phyloP scores from a whole-genome alignment of 495 filamentous ascomycete species.

The Immersiella caudata region DNA sequence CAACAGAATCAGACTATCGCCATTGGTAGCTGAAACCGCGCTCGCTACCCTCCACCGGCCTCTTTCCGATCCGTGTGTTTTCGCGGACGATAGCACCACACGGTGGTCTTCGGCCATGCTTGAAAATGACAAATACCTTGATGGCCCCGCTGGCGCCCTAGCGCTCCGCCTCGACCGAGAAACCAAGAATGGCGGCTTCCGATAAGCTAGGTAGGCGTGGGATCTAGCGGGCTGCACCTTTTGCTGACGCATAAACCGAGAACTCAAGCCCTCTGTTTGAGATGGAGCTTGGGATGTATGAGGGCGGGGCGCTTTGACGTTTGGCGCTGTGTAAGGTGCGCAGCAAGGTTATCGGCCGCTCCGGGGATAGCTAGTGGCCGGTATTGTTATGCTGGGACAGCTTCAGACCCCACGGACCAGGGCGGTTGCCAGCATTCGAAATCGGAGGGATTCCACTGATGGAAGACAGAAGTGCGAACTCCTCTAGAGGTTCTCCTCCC shows the following conservation, averaged over 20 bases:
- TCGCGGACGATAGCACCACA: background rate
- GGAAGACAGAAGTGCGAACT: background rate
- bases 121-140: background rate
- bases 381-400: too few relatives aligned
- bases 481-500: too few relatives aligned
- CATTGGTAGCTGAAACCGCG: background rate
- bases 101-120: background rate
- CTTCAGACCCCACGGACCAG: too few relatives aligned
- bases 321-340: background rate
- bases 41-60: background rate
- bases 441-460: background rate
- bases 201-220: background rate
- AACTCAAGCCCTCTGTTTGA: background rate
- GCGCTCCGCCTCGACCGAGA: background rate
- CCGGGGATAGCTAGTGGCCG: background rate
- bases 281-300: background rate
- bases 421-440: background rate
- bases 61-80: background rate
- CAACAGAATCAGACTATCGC: background rate
- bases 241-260: background rate
- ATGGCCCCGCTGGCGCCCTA: background rate
- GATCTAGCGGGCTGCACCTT: background rate
- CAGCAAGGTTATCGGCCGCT: background rate
- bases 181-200: background rate
- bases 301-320: background rate